Conservation (phyloP, 192 early-diverging fungal species). For the Piromyces finnis region DNA sequence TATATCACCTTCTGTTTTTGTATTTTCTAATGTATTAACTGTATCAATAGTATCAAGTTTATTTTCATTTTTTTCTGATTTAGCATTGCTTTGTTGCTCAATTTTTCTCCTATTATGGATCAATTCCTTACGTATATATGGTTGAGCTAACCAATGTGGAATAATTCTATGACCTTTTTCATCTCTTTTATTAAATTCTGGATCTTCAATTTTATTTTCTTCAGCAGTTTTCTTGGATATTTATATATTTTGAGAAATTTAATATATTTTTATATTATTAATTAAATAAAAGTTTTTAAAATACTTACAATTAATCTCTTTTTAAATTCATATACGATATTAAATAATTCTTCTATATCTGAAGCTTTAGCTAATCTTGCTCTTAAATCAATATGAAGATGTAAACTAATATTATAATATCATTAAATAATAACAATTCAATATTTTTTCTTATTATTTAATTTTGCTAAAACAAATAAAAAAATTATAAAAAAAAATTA, state of each 20-base stretch:
- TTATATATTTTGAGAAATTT: constrained; percentile 8
- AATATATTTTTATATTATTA: too few species aligned
- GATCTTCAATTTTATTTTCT: constrained; percentile 3
- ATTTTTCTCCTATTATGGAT: not conserved
- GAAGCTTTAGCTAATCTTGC: constrained; percentile 39
- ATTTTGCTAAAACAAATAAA: too few species aligned
- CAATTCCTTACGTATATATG: constrained; percentile 26
- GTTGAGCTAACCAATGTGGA: constrained; percentile 52
- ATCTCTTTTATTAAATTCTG: constrained; percentile 16
- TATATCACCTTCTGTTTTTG: too few species aligned
- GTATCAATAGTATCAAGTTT: not conserved
- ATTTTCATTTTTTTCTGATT: not conserved
- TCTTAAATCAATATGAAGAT: constrained; percentile 29
- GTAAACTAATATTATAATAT: not conserved
- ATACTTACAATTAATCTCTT: constrained; percentile 22
- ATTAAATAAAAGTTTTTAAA: too few species aligned
- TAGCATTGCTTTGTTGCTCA: not conserved
- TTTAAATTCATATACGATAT: constrained; percentile 35
- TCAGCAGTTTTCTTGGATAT: not conserved
- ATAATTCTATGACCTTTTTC: constrained; percentile 31
- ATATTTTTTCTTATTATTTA: too few species aligned
- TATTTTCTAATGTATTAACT: not conserved
- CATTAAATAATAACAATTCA: too few species aligned
- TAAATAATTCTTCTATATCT: constrained; percentile 35
- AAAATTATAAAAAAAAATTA: too few species aligned